phyloP scores from a whole-genome alignment of 768 basidiomycete genomes.

The Mycena indigotica region DNA sequence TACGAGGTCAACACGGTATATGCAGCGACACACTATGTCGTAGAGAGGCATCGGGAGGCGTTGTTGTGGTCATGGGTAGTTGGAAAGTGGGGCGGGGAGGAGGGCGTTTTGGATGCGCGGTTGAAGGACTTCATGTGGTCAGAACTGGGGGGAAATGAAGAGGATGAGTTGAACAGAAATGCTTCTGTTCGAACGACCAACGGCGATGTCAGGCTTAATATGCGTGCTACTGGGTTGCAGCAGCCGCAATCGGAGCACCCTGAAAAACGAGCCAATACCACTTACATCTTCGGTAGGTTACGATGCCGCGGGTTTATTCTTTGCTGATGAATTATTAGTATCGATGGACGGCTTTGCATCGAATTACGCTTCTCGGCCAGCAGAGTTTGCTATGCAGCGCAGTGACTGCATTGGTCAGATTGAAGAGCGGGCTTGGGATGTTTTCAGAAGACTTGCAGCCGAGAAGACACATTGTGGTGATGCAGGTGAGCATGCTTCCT shows the following conservation, averaged over 20 bases:
- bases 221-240: constrained; percentile 18
- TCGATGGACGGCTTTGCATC: constrained; percentile 13
- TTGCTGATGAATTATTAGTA: not conserved
- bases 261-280: constrained; percentile 12
- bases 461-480: constrained; percentile 22
- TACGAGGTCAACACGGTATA: constrained; percentile 36
- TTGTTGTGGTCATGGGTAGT: constrained; percentile 41
- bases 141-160: constrained; percentile 25
- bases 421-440: constrained; percentile 15
- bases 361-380: constrained; percentile 5
- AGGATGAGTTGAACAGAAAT: constrained; percentile 16
- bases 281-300: constrained; percentile 19
- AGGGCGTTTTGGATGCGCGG: constrained; percentile 16
- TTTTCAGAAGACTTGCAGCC: constrained; percentile 17
- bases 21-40: constrained; percentile 32
- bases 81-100: constrained; percentile 31
- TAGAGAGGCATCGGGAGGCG: constrained; percentile 38
- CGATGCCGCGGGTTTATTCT: too few species aligned
- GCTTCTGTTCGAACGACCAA: constrained; percentile 4
- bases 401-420: constrained; percentile 16
- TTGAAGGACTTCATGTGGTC: constrained; percentile 30
- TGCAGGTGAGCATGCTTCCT: constrained; percentile 15
- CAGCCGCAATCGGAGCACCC: constrained; percentile 15
- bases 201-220: constrained; percentile 13
- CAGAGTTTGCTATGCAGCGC: constrained; percentile 5